Percentiles rank a stretch among this genome's conserved stretches.
phyloP scores from a whole-genome alignment of 176 grass and related monocot genomes.

The Eragrostis nindensis region DNA sequence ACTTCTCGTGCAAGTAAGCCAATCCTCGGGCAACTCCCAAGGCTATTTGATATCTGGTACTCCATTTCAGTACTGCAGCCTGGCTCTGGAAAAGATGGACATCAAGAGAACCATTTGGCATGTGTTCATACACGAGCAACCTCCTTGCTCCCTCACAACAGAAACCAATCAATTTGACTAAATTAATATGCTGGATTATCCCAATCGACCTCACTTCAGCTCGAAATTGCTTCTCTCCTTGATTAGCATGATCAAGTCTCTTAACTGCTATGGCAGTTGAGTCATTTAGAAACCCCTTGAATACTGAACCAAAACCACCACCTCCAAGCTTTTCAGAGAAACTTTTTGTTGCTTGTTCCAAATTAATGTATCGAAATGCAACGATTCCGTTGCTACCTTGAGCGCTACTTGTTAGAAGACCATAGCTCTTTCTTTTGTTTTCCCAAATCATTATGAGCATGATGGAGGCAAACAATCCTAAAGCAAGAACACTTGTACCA shows the following conservation, averaged over 20 bases:
- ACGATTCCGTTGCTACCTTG: background rate
- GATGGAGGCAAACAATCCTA: background rate
- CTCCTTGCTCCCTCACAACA: background rate
- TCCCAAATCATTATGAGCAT: background rate
- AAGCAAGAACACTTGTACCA: background rate
- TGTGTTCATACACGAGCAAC: slow-evolving; percentile 24
- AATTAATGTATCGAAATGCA: background rate
- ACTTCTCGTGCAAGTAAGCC: background rate
- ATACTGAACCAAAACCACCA: slow-evolving; percentile 6
- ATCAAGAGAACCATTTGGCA: slow-evolving; percentile 17
- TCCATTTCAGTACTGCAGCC: background rate
- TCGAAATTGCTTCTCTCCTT: slow-evolving; percentile 21
- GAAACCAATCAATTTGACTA: slow-evolving; percentile 19
- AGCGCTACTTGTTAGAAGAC: background rate
- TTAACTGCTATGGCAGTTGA: background rate
- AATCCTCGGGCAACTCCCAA: slow-evolving; percentile 15
- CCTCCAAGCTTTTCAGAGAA: background rate
- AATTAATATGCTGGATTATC: slow-evolving; percentile 4
- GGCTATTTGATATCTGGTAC: slow-evolving; percentile 16
- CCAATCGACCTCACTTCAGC: slow-evolving; percentile 26
- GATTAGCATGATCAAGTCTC: background rate
- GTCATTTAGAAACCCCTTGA: background rate
- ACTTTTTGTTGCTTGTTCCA: background rate
- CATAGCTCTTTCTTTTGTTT: background rate
- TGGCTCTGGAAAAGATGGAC: background rate